phyloP scores from a whole-genome alignment of 2,329 filamentous ascomycete species.

The Cladophialophora carrionii region DNA sequence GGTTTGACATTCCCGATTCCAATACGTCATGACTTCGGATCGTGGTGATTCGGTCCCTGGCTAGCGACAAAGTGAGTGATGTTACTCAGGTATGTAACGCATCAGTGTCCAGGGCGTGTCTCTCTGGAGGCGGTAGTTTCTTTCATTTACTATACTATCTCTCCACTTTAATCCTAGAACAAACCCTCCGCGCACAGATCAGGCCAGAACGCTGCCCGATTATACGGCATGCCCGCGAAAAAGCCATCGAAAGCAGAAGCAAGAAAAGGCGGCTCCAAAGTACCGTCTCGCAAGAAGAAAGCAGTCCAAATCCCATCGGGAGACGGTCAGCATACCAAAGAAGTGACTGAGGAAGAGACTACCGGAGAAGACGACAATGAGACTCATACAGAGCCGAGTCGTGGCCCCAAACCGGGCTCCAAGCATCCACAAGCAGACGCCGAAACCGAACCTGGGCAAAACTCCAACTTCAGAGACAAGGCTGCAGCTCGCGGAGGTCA shows the following conservation, averaged over 20 bases:
- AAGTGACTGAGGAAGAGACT: not conserved
- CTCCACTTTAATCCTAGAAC: no score
- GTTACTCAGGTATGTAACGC: not conserved
- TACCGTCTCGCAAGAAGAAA: not conserved
- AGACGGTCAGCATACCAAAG: not conserved
- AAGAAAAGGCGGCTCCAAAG: not conserved
- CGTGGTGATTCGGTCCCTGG: not conserved
- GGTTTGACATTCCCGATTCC: constrained; percentile 5
- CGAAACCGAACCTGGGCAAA: not conserved
- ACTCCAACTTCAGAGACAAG: not conserved
- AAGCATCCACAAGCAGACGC: not conserved
- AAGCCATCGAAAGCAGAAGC: not conserved
- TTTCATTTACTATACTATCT: not conserved
- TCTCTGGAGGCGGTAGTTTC: not conserved
- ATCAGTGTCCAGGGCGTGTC: not conserved
- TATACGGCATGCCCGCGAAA: not conserved
- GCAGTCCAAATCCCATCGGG: not conserved
- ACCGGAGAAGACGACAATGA: not conserved
- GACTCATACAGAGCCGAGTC: not conserved
- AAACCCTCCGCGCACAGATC: not conserved
- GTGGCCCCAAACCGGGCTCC: not conserved
- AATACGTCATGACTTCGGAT: constrained; percentile 11
- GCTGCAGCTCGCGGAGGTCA: constrained; percentile 22
- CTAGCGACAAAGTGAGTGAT: not conserved
- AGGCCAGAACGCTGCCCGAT: not conserved